Evolutionary conservation across 192 early-diverging fungal species (phyloP), one percentile per base, ranked within the genome.

Genomic region (Irineochytrium annulatum): DNA sequence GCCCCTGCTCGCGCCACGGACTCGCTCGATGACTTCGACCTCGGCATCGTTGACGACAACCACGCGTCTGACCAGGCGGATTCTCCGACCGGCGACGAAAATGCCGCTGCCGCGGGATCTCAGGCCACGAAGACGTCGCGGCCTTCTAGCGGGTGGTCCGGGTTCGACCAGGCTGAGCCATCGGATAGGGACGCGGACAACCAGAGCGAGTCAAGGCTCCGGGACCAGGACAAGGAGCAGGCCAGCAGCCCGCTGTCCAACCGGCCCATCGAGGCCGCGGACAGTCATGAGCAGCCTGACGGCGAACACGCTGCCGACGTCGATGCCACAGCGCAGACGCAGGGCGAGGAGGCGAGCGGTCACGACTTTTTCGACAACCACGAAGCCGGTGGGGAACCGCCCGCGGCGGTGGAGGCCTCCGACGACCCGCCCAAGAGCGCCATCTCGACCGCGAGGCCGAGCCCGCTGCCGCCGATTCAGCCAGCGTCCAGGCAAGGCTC

Each of bases 21-120:
- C 46, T 49, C 46, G 5, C 11, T 49, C 13, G 46, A 49, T 22
- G 46, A 49, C 46, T 49, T 49, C 26, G 46, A 49, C 46, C 46
- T 49, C 24, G 46, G 46, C 11, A 49, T 49, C 24, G 46, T 49
- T 6, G 46, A 49, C 24, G 46, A 49, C 24, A 24, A 49, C 46
- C 46, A 14, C 24, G 13, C 46, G 5, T 22, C 46, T 22, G 46
- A 49, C 46, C 46, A 14, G 6, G 13, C 46, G 5, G 26, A 14
- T 22, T 14, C 26, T 6, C 26, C 46, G 6, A 24, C 6, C 24
- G 37, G 37, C 37, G n/a, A 41, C 11, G n/a, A 41, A 41, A 49
- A 49, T 14, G 5, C 11, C 13, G 6, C 11, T 24, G 22, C 6
- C 11, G 13, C 46, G 8, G 22, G 22, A 6, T 49, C 46, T 6